Percentiles rank a stretch among this genome's conserved stretches.
phyloP scores from a whole-genome alignment of 1,284 basidiomycete genomes.

The Leucoagaricus sp. region DNA sequence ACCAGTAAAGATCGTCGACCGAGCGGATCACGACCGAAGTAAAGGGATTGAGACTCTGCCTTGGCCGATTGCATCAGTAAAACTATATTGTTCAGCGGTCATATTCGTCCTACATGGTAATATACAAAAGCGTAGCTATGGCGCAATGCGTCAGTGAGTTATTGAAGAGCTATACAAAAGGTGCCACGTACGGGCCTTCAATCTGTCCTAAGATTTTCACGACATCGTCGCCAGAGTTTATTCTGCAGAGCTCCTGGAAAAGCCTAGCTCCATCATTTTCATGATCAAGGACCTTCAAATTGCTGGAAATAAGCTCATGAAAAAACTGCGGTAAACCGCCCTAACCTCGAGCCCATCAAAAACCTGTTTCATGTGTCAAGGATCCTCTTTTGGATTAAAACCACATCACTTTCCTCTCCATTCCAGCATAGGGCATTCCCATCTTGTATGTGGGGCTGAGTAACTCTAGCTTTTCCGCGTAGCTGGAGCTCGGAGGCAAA shows the following conservation, averaged over 20 bases:
- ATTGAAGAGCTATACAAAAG: background rate
- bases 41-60: conserved; percentile 52
- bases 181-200: conserved; percentile 84
- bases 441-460: conserved; percentile 70
- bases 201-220: conserved; percentile 57
- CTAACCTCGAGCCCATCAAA: conserved; percentile 75
- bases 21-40: conserved; percentile 87
- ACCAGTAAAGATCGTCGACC: conserved; percentile 89
- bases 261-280: conserved; percentile 84
- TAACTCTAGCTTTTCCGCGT: conserved; percentile 60
- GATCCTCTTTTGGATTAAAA: background rate
- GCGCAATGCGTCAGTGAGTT: background rate
- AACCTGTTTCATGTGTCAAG: conserved; percentile 40
- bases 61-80: conserved; percentile 28
- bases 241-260: conserved; percentile 49
- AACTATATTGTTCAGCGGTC: background rate
- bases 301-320: background rate
- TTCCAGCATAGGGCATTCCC: conserved; percentile 86
- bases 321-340: conserved; percentile 6
- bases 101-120: conserved; percentile 55
- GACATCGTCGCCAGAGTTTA: conserved; percentile 45
- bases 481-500: conserved; percentile 82
- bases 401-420: conserved; percentile 66
- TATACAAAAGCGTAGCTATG: conserved; percentile 83
- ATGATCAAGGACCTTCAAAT: conserved; percentile 43